These are phyloP conservation scores for Pholiota microspora DNA, from an alignment of 768 basidiomycete genomes.

Conservation along the genomic window DNA sequence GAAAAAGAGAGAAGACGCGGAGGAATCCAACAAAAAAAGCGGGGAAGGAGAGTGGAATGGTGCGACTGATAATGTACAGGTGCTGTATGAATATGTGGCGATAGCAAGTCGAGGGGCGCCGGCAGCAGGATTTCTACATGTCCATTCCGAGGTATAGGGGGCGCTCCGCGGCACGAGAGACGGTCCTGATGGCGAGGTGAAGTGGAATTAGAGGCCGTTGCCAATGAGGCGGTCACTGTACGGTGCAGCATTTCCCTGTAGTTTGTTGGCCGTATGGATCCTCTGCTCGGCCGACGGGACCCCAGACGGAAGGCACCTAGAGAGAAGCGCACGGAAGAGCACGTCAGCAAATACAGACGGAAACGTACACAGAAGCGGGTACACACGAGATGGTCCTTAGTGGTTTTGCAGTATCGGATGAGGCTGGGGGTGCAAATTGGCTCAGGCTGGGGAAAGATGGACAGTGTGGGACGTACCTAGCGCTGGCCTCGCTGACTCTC, in stretches of 20 bases:
- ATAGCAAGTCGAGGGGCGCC: conserved; percentile 16
- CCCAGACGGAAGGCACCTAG: conserved; percentile 96
- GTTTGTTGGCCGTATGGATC: conserved; percentile 87
- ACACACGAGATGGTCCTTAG: conserved; percentile 72
- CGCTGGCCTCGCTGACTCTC: conserved; percentile 88
- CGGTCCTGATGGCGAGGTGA: conserved; percentile 1
- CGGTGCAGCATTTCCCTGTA: conserved; percentile 54
- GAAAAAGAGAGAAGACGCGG: conserved; percentile 12
- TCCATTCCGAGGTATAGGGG: conserved; percentile 20
- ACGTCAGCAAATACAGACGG: conserved; percentile 3
- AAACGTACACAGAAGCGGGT: not conserved
- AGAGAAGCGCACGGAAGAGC: conserved; percentile 11
- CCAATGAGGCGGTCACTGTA: conserved; percentile 41
- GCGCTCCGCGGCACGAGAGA: not conserved
- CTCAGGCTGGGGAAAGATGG: conserved; percentile 9
- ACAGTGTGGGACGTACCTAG: conserved; percentile 56
- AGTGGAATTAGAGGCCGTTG: not conserved
- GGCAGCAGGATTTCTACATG: conserved; percentile 13
- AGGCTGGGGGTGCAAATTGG: conserved; percentile 50
- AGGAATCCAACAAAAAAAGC: conserved; percentile 14
- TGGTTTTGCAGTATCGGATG: conserved; percentile 92
- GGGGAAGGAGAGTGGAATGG: not conserved
- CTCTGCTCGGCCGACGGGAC: conserved; percentile 85
- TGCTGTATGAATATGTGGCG: conserved; percentile 14
- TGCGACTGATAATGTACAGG: conserved; percentile 20